A percentile compares a stretch with the other conserved stretches of the same genome.
phyloP scores from a whole-genome alignment of 768 basidiomycete species.

The Naganishia kalamii region DNA sequence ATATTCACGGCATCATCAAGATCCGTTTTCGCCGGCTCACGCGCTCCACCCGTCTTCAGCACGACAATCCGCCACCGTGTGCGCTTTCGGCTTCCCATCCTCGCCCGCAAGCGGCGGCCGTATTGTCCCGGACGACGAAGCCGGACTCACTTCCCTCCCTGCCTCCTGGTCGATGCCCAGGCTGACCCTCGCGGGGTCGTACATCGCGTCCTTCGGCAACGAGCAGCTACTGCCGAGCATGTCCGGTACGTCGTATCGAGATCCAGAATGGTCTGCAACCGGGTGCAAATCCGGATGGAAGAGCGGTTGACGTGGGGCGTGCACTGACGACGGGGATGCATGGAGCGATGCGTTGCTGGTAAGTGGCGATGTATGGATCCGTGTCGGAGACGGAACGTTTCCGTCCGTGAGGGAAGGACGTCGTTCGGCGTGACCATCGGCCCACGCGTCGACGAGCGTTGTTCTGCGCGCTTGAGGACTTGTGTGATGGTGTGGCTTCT shows the following conservation, averaged over 20 bases:
- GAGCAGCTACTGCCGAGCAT: not conserved
- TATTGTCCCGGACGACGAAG: not conserved
- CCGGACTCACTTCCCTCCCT: not conserved
- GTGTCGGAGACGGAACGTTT: too few relatives aligned
- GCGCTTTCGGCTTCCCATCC: not conserved
- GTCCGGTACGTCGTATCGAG: too few relatives aligned
- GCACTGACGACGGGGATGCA: not conserved
- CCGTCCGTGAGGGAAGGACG: not conserved
- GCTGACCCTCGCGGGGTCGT: too few relatives aligned
- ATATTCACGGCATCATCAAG: not conserved
- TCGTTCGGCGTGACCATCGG: too few relatives aligned
- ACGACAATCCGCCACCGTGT: not conserved
- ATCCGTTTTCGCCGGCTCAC: not conserved
- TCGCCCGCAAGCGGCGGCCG: not conserved
- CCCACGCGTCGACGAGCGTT: not conserved
- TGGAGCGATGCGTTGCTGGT: not conserved
- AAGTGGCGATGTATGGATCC: too few relatives aligned
- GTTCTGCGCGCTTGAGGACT: not conserved
- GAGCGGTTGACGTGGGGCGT: not conserved
- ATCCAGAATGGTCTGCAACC: not conserved
- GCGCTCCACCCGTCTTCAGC: not conserved
- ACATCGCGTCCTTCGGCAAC: not conserved
- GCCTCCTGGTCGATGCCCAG: too few relatives aligned
- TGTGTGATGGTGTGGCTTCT: not conserved
- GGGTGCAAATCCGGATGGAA: conserved; percentile 11